Evolutionary conservation across 352 stramenopile genomes (phyloP), one percentile per base, ranked within the genome.

Genomic region (Pythium phragmiticola): DNA sequence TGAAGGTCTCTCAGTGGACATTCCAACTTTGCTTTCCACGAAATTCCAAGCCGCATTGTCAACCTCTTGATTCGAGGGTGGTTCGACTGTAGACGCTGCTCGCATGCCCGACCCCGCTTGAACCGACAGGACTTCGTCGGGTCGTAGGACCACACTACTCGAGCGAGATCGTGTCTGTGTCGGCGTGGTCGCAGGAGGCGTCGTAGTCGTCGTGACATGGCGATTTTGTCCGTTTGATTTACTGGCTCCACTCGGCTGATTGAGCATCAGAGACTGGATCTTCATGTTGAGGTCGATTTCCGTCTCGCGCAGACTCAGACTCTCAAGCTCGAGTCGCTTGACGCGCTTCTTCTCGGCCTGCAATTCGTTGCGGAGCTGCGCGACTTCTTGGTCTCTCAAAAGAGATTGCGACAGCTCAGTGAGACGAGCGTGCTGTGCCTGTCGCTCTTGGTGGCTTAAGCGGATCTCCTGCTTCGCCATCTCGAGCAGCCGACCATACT

Each of bases 391-490:
- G 48, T 89, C 79, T 45, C 68, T 74, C 54, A 89, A 77, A 23
- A 82, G 50, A 0, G 74, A 74, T 43, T 74, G 82, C 1, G 81
- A 85, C 2, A 88, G 62, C 59, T 89, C 81, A 1, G 65, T 69
- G 7, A 88, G 60, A 4, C 69, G 68, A 26, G 61, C 64, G 23
- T 85, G 80, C 43, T 88, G 79, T 12, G 71, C 67, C 41, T 89
- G 77, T 3, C 70, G 66, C 19, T 90, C 79, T 30, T 78, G 70
- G 17, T 90, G 81, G 59, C 79, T 82, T 39, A 90, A 52, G 0
- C 69, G 70, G n/a, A 90, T 90, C 45, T 90, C 81, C 48, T 89
- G 76, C 56, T 90, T 88, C 0, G 79, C 79, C 77, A 90, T 87
- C 37, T 90, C 81, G 6, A 90, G 56, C 11, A 89, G 19, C 0